Conservation (phyloP, 768 basidiomycete species). For the Holtermanniella nyarrowii region DNA sequence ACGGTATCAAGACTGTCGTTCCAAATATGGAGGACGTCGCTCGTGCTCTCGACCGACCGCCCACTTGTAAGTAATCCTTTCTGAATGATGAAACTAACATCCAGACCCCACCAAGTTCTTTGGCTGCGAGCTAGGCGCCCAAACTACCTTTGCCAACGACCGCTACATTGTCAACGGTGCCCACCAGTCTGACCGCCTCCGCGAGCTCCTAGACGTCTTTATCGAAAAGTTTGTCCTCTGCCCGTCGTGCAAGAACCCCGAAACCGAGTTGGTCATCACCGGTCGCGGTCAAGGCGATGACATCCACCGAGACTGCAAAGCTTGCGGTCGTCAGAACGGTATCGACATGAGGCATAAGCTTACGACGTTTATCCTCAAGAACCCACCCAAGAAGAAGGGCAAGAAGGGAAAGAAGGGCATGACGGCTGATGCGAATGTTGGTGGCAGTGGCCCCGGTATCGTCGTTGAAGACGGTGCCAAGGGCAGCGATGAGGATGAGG, state of each 20-base stretch:
- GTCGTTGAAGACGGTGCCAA: constrained; percentile 40
- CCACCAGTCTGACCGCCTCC: constrained; percentile 78
- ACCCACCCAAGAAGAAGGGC: constrained; percentile 80
- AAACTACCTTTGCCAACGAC: constrained; percentile 91
- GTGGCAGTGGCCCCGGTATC: constrained; percentile 42
- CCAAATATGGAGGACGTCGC: constrained; percentile 99
- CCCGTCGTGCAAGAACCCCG: constrained; percentile 95
- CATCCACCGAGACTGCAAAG: constrained; percentile 94
- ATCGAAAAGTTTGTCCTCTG: constrained; percentile 99
- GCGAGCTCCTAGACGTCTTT: constrained; percentile 90
- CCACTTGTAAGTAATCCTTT: constrained; percentile 49
- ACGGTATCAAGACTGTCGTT: constrained; percentile 97
- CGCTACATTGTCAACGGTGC: constrained; percentile 98
- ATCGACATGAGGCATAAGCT: constrained; percentile 97
- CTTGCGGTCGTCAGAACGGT: constrained; percentile 82
- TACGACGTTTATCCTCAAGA: constrained; percentile 91
- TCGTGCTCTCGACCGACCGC: constrained; percentile 84
- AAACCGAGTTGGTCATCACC: constrained; percentile 87
- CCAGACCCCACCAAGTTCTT: constrained; percentile 96
- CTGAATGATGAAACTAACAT: background rate
- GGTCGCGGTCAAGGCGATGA: constrained; percentile 57
- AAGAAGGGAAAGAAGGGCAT: constrained; percentile 43
- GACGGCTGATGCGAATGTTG: constrained; percentile 38
- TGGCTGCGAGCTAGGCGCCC: constrained; percentile 94
- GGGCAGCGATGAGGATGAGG: constrained; percentile 31